Conservation (phyloP, 139 green algal genomes). For the Chlamydomonas eustigma region DNA sequence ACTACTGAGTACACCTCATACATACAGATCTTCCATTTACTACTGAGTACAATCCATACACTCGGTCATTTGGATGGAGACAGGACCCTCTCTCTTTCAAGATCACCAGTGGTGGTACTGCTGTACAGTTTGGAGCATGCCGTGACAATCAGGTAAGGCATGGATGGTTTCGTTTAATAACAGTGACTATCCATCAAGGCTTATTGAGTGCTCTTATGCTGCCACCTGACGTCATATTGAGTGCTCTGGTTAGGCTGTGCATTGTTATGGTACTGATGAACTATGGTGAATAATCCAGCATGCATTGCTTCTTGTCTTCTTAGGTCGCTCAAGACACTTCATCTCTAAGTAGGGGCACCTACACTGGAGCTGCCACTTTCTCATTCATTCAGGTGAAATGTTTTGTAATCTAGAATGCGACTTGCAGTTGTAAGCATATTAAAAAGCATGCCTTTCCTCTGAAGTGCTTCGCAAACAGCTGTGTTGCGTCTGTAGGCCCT, state of each 20-base stretch:
- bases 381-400: conserved; percentile 63
- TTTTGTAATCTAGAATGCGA: not conserved
- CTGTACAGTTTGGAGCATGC: conserved; percentile 69
- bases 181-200: no score
- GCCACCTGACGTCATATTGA: no score
- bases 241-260: no score
- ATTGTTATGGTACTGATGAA: no score
- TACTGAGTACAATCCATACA: conserved; percentile 30
- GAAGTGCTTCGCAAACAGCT: not conserved
- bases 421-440: no score
- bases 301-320: no score
- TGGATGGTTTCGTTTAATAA: no score
- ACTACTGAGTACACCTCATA: no score
- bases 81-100: not conserved
- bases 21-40: conserved; percentile 61
- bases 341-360: conserved; percentile 38
- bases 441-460: not conserved
- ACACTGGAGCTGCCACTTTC: conserved; percentile 77
- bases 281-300: no score
- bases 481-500: not conserved
- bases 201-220: no score
- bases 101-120: conserved; percentile 44
- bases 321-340: conserved; percentile 49
- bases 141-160: conserved; percentile 59
- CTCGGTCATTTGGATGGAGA: not conserved